phyloP scores from a whole-genome alignment of 345 rosid genomes.

The Viola odorata region DNA sequence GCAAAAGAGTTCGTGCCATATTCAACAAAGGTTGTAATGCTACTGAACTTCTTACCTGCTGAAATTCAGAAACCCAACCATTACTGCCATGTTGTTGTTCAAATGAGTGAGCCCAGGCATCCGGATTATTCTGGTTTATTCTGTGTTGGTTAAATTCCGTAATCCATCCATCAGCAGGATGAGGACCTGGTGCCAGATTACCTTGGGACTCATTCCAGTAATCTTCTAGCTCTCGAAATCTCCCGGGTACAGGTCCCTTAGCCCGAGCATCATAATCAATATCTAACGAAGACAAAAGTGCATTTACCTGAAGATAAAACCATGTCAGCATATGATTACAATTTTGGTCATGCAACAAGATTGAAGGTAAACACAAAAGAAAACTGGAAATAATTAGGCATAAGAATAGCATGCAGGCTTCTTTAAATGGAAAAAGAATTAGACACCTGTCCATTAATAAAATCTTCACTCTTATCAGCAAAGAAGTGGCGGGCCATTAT shows the following conservation, averaged over 20 bases:
- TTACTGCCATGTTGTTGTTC: constrained; percentile 85
- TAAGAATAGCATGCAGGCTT: constrained; percentile 9
- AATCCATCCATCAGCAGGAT: constrained; percentile 72
- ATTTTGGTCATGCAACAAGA: background rate
- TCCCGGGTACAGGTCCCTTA: constrained; percentile 68
- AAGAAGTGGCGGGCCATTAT: constrained; percentile 96
- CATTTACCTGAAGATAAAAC: constrained; percentile 61
- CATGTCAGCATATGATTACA: background rate
- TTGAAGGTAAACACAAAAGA: background rate
- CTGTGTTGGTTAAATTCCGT: constrained; percentile 64
- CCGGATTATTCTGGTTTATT: constrained; percentile 48
- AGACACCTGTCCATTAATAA: constrained; percentile 80
- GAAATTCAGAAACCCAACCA: constrained; percentile 97
- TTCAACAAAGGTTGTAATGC: too few species aligned
- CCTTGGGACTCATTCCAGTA: constrained; percentile 99
- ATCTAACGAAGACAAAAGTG: constrained; percentile 81
- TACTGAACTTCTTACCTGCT: constrained; percentile 45
- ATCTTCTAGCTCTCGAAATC: constrained; percentile 79
- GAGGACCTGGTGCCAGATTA: constrained; percentile 47
- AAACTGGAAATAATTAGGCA: background rate
- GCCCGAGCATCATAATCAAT: constrained; percentile 66
- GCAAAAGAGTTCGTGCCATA: too few species aligned
- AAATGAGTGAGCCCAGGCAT: constrained; percentile 83
- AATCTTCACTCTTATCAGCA: constrained; percentile 85
- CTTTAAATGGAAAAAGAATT: constrained; percentile 4